phyloP scores from a whole-genome alignment of 2,329 filamentous ascomycete species.

The Apiospora rasikravindrae region DNA sequence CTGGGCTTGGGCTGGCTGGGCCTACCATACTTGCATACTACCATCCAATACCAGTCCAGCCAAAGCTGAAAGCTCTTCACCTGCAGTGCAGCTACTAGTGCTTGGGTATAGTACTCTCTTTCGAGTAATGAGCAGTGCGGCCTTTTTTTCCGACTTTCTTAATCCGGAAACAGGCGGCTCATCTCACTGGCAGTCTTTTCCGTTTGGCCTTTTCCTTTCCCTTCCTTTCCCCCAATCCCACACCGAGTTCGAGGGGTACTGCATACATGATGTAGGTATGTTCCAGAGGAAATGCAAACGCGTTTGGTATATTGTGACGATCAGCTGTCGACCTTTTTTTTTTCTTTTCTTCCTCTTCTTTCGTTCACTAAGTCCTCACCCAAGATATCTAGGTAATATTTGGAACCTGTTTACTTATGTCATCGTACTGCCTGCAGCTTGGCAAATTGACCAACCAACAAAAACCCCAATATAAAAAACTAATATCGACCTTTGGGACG shows the following conservation, averaged over 20 bases:
- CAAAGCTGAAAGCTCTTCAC: constrained; percentile 8
- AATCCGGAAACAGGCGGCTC: not conserved
- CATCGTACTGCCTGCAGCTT: not conserved
- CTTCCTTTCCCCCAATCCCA: not conserved
- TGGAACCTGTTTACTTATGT: not conserved
- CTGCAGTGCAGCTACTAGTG: not conserved
- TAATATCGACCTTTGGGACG: not conserved
- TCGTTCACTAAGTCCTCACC: too few species aligned
- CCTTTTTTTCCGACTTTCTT: not conserved
- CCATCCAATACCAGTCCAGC: not conserved
- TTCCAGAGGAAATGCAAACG: too few species aligned
- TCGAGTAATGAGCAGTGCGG: constrained; percentile 1
- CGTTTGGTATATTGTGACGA: not conserved
- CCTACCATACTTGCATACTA: not conserved
- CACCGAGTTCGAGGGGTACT: not conserved
- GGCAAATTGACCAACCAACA: not conserved
- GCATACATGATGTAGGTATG: too few species aligned
- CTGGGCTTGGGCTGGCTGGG: not conserved
- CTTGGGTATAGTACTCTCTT: not conserved
- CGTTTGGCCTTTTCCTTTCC: not conserved
- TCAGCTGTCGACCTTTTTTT: too few species aligned
- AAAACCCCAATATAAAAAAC: not conserved
- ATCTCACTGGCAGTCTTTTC: not conserved
- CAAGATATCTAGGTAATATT: not conserved
- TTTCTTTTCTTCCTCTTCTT: too few species aligned